Percentiles rank a stretch among this genome's conserved stretches.
Conservation (phyloP, 2,329 filamentous ascomycete genomes). For the Colletotrichum sp. region DNA sequence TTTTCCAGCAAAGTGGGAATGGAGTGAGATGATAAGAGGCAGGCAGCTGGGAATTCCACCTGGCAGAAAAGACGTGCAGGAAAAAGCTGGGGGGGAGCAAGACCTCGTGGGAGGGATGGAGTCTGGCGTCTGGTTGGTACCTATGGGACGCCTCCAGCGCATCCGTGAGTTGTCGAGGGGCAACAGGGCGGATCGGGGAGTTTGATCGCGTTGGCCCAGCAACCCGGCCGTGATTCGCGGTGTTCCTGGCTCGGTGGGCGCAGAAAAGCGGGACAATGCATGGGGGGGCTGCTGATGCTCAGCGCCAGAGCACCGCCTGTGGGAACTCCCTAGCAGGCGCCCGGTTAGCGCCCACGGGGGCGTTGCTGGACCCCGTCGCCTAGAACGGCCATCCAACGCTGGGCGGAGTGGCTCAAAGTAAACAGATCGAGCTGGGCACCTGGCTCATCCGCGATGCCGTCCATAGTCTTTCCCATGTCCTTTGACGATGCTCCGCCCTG, state of each 20-base stretch:
- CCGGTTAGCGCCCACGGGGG: background rate
- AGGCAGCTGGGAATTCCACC: background rate
- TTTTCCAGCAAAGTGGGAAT: background rate
- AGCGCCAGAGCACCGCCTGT: background rate
- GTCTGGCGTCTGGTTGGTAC: background rate
- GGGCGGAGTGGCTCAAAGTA: background rate
- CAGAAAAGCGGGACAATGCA: background rate
- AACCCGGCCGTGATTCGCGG: background rate
- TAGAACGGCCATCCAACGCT: background rate
- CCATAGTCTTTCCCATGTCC: background rate
- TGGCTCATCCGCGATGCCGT: background rate
- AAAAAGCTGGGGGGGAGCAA: background rate
- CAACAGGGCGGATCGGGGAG: slow-evolving; percentile 19
- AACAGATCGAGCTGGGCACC: background rate
- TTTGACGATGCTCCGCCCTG: background rate
- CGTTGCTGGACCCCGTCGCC: background rate
- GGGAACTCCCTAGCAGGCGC: background rate
- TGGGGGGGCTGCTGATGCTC: background rate
- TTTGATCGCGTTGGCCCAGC: slow-evolving; percentile 6
- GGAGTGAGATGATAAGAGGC: background rate
- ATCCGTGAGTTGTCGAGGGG: slow-evolving; percentile 20
- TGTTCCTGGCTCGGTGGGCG: background rate
- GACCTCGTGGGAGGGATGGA: background rate
- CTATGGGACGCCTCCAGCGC: slow-evolving; percentile 1
- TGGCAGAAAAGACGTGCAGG: background rate